phyloP scores from a whole-genome alignment of 768 basidiomycete genomes.

The Tylopilus rubrobrunneus region DNA sequence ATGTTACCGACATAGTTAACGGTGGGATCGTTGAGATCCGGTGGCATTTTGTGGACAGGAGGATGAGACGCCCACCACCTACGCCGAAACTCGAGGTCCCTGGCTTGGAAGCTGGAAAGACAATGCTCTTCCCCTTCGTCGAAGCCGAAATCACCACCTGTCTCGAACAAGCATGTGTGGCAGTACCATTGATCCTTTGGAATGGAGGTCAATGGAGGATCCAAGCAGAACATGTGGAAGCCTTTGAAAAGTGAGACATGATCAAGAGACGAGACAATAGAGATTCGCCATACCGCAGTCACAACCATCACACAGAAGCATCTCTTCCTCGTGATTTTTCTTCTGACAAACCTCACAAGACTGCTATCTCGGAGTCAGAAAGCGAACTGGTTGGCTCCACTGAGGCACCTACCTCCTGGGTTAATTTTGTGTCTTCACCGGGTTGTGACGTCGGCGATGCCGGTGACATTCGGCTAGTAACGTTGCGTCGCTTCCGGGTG shows the following conservation, averaged over 20 bases:
- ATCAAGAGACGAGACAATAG: constrained; percentile 6
- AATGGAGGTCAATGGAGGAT: constrained; percentile 80
- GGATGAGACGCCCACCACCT: constrained; percentile 85
- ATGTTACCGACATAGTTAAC: constrained; percentile 56
- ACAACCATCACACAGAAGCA: constrained; percentile 88
- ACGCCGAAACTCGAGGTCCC: constrained; percentile 84
- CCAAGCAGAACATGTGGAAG: constrained; percentile 96
- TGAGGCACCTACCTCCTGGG: constrained; percentile 47
- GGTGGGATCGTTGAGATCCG: constrained; percentile 45
- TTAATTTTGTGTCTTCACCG: constrained; percentile 40
- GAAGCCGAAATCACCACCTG: constrained; percentile 95
- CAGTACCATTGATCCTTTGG: constrained; percentile 98
- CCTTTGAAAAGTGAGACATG: constrained; percentile 44
- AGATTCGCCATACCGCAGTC: constrained; percentile 56
- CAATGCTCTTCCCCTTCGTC: constrained; percentile 97
- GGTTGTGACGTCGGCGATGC: constrained; percentile 22
- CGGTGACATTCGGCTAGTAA: constrained; percentile 20
- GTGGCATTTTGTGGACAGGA: constrained; percentile 35
- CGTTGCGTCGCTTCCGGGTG: constrained; percentile 30
- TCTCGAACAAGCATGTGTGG: constrained; percentile 83
- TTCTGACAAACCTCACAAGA: constrained; percentile 92
- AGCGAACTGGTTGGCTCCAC: constrained; percentile 13
- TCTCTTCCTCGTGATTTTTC: constrained; percentile 84
- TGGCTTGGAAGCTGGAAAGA: constrained; percentile 85
- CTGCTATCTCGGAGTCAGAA: constrained; percentile 45